Conservation (phyloP, 192 early-diverging fungal genomes). For the Thamnidium elegans region DNA sequence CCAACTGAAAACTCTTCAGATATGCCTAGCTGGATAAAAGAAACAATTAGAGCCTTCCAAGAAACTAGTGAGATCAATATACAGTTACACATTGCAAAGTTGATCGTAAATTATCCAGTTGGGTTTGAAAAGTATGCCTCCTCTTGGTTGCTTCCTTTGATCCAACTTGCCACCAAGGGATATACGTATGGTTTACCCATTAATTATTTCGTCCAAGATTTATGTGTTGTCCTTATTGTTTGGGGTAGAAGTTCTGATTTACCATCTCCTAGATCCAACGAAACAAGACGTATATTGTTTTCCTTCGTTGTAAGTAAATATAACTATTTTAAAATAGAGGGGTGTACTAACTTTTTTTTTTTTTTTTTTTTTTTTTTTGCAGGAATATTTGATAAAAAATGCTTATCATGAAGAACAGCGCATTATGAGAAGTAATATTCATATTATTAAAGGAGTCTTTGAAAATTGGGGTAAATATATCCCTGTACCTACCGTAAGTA, state of each 20-base stretch:
- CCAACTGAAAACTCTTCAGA: conserved; percentile 24
- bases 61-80: conserved; percentile 55
- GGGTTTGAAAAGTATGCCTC: conserved; percentile 58
- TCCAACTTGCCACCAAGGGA: conserved; percentile 49
- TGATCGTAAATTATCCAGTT: conserved; percentile 62
- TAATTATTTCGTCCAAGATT: conserved; percentile 69
- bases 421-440: conserved; percentile 52
- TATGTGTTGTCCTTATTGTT: conserved; percentile 60
- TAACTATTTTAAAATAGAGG: neutral
- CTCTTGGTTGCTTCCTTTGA: conserved; percentile 60
- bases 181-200: conserved; percentile 54
- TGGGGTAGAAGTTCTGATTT: conserved; percentile 50
- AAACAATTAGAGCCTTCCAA: conserved; percentile 49
- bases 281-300: conserved; percentile 41
- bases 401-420: conserved; percentile 33
- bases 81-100: conserved; percentile 59
- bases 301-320: conserved; percentile 43
- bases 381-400: conserved; percentile 49
- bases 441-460: conserved; percentile 57
- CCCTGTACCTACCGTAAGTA: conserved; percentile 62
- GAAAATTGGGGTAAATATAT: conserved; percentile 61
- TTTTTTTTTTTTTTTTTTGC: too few relatives aligned
- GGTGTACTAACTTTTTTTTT: neutral
- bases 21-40: conserved; percentile 68
- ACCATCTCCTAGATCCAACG: conserved; percentile 27